Evolutionary conservation across 306 rosid species (phyloP).

Genomic region (Vigna nakashimae): DNA sequence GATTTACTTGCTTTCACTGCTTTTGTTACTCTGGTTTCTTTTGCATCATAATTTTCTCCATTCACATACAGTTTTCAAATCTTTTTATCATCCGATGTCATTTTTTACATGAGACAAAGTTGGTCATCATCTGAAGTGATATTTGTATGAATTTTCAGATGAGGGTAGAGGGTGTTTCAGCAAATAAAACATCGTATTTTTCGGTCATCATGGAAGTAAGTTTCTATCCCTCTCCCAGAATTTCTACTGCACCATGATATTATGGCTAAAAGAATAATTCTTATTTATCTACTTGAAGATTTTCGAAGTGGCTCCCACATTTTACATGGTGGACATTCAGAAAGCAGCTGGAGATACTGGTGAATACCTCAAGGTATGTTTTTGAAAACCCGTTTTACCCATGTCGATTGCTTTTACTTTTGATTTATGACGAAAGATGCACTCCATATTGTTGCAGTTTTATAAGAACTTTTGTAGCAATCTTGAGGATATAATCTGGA

Average conservation of each 20-base stretch:
- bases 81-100: background rate
- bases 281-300: constrained; percentile 50
- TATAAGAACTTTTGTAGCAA: constrained; percentile 78
- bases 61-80: background rate
- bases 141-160: constrained; percentile 61
- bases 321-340: constrained; percentile 87
- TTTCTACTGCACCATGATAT: constrained; percentile 18
- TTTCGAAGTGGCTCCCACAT: constrained; percentile 89
- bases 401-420: background rate
- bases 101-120: background rate
- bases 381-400: background rate
- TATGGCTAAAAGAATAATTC: constrained; percentile 16
- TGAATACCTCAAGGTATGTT: constrained; percentile 84
- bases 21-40: constrained; percentile 7
- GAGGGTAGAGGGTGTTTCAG: constrained; percentile 88
- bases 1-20: constrained; percentile 5
- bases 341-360: constrained; percentile 84
- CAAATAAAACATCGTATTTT: constrained; percentile 66
- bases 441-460: constrained; percentile 59
- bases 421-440: background rate
- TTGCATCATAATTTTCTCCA: constrained; percentile 12
- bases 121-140: constrained; percentile 17
- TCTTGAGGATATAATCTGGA: constrained; percentile 96
- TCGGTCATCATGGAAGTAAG: constrained; percentile 88
- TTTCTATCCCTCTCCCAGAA: constrained; percentile 23